These are phyloP conservation scores for Apiotrichum mycotoxinovorans DNA, from an alignment of 1,284 basidiomycete genomes.

Conservation along the genomic window DNA sequence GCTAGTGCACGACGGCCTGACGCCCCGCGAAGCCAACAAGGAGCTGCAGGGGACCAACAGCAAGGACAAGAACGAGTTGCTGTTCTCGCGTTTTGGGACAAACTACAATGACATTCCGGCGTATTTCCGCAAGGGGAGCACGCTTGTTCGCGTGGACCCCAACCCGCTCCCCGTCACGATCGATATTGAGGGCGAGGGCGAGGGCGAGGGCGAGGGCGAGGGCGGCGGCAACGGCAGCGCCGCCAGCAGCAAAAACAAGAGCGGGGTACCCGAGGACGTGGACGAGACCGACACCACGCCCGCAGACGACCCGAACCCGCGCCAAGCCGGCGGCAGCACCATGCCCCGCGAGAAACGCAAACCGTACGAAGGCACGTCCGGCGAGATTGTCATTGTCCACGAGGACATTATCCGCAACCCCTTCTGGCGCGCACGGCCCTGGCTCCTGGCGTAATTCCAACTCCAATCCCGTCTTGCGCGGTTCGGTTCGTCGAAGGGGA, in stretches of 20 bases:
- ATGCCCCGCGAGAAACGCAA: slow-evolving; percentile 44
- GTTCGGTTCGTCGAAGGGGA: no score
- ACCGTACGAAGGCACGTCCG: slow-evolving; percentile 47
- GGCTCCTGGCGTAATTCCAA: slow-evolving; percentile 37
- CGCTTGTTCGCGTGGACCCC: slow-evolving; percentile 60
- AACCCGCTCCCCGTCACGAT: slow-evolving; percentile 6
- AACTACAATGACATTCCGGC: slow-evolving; percentile 80
- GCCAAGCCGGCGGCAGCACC: neutral
- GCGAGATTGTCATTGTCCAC: slow-evolving; percentile 60
- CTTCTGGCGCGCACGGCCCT: slow-evolving; percentile 64
- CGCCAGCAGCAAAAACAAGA: neutral
- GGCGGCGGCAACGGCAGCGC: no score
- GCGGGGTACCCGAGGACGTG: neutral
- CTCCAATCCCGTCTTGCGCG: no score
- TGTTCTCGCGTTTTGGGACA: slow-evolving; percentile 74
- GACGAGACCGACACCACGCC: neutral
- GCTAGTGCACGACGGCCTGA: slow-evolving; percentile 73
- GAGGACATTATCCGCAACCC: slow-evolving; percentile 77
- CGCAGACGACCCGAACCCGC: neutral
- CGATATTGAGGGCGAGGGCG: neutral
- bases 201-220: neutral
- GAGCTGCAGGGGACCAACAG: slow-evolving; percentile 79
- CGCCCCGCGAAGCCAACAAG: slow-evolving; percentile 75
- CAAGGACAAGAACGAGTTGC: slow-evolving; percentile 83
- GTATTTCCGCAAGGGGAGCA: slow-evolving; percentile 80